These are phyloP conservation scores for Penicillium sp. DNA, from an alignment of 2,329 filamentous ascomycete species.

Conservation along the genomic window DNA sequence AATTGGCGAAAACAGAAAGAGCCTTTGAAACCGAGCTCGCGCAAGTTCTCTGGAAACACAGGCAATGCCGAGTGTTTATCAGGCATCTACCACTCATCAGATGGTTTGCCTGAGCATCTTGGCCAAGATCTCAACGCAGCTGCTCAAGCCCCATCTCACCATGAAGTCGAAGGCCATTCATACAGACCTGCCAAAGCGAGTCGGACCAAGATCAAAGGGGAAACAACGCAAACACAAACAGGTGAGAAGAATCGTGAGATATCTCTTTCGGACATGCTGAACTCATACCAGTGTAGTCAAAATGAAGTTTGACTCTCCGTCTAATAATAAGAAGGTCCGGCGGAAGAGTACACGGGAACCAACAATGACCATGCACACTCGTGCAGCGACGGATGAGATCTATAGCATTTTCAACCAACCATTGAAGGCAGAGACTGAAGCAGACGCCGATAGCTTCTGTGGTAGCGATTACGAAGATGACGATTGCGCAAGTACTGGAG, in stretches of 20 bases:
- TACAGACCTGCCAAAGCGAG: slow-evolving; percentile 53
- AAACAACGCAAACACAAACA: slow-evolving; percentile 68
- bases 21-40: slow-evolving; percentile 56
- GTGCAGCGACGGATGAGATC: slow-evolving; percentile 92
- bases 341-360: slow-evolving; percentile 74
- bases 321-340: slow-evolving; percentile 73
- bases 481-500: slow-evolving; percentile 78
- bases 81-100: slow-evolving; percentile 19
- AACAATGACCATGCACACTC: slow-evolving; percentile 98
- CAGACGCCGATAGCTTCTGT: slow-evolving; percentile 61
- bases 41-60: slow-evolving; percentile 45
- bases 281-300: slow-evolving; percentile 60
- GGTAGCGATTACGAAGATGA: slow-evolving; percentile 63
- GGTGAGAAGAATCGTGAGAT: slow-evolving; percentile 54
- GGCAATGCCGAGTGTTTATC: slow-evolving; percentile 19
- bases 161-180: slow-evolving; percentile 26
- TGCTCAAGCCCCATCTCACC: slow-evolving; percentile 16
- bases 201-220: slow-evolving; percentile 73
- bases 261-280: slow-evolving; percentile 28
- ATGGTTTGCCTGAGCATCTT: slow-evolving; percentile 29
- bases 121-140: slow-evolving; percentile 33
- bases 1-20: slow-evolving; percentile 49
- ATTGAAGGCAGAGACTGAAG: slow-evolving; percentile 50
- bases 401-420: slow-evolving; percentile 96
- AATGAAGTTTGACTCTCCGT: slow-evolving; percentile 86